Base-by-base conservation (phyloP, 2,329 filamentous ascomycete genomes). In the Nemania abortiva region DNA sequence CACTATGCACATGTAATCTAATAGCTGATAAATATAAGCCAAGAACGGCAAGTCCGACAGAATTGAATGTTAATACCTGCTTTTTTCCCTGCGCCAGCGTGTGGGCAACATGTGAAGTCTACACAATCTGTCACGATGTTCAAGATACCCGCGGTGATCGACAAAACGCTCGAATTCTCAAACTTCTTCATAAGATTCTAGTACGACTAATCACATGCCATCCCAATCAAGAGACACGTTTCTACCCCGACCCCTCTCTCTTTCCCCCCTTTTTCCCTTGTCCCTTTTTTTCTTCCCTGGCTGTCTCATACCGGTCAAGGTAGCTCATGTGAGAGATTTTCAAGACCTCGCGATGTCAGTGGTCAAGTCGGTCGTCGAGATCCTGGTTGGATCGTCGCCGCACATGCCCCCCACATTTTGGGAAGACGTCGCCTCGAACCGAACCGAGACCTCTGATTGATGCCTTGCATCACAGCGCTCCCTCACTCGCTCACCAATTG, bases 1-100 rank as follows among this genome's bases (percentile, higher is more conserved):
- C 73, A 68, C 71, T 76, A 73, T 71, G 74, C 72, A 71, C 71
- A 67, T 77, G 75, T 76, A 77, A 74, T 75, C 64, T 77, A 76
- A 76, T 74, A 72, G 66, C 71, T 37, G 49, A 66, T 58, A 66
- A 60, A 56, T 61, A 66, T 42, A 56, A n/a, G 27, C 37, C 34
- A 61, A 34, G 29, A 54, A 20, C n/a, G 50, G 57, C 18, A 29
- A 55, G 55, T 47, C 49, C 31, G 29, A 62, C 37, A 55, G 27
- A 45, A 58, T 20, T 34, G 5, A 24, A 58, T 42, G 61, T 31
- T 34, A 49, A 18, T 13, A 3, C 18, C 31, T 29, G 24, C 20
- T 27, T 15, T 10, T 20, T 37, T 45, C 39, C 39, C 3, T 1
- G n/a, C 6, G n/a, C n/a, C n/a, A n/a, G n/a, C n/a, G n/a, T n/a